phyloP scores from a whole-genome alignment of 2,329 filamentous ascomycete genomes.

The Huntiella moniliformis region DNA sequence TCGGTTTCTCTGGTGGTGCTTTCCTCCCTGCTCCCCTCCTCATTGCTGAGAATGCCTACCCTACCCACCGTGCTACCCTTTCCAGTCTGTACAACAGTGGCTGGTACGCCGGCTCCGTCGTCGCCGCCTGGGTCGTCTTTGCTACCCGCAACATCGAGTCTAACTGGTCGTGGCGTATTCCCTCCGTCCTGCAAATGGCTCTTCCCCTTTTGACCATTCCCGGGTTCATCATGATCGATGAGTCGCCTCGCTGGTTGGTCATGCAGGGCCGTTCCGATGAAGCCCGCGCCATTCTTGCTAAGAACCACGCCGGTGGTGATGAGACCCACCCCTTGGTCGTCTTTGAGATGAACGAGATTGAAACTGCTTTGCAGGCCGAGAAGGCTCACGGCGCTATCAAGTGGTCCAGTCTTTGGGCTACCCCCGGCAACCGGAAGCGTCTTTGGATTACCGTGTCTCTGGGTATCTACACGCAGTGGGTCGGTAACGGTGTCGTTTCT shows the following conservation, averaged over 20 bases:
- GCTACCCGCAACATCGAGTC: conserved; percentile 20
- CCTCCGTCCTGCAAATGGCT: conserved; percentile 22
- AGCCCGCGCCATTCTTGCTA: conserved; percentile 18
- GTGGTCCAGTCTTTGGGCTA: conserved; percentile 33
- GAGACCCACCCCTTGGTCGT: conserved; percentile 31
- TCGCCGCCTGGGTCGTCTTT: conserved; percentile 27
- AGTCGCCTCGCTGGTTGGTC: conserved; percentile 20
- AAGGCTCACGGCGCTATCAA: conserved; percentile 27
- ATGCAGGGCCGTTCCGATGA: conserved; percentile 18
- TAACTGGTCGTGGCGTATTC: conserved; percentile 22
- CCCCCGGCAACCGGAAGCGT: conserved; percentile 30
- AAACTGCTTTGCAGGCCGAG: conserved; percentile 35
- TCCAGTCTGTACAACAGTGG: conserved; percentile 35
- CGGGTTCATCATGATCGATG: conserved; percentile 15
- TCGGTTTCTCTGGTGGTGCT: conserved; percentile 23
- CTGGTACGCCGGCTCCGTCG: conserved; percentile 26
- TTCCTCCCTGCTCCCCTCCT: conserved; percentile 46
- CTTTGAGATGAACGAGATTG: conserved; percentile 42
- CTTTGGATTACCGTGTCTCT: conserved; percentile 29
- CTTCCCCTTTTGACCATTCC: conserved; percentile 24
- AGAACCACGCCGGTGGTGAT: conserved; percentile 34
- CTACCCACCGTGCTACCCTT: conserved; percentile 40
- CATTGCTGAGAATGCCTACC: conserved; percentile 43
- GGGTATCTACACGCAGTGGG: conserved; percentile 35
- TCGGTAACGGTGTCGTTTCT: conserved; percentile 30